Percentiles rank a stretch among this genome's conserved stretches.
Conservation (phyloP, 2,329 filamentous ascomycete species). For the Parastagonospora avenae region DNA sequence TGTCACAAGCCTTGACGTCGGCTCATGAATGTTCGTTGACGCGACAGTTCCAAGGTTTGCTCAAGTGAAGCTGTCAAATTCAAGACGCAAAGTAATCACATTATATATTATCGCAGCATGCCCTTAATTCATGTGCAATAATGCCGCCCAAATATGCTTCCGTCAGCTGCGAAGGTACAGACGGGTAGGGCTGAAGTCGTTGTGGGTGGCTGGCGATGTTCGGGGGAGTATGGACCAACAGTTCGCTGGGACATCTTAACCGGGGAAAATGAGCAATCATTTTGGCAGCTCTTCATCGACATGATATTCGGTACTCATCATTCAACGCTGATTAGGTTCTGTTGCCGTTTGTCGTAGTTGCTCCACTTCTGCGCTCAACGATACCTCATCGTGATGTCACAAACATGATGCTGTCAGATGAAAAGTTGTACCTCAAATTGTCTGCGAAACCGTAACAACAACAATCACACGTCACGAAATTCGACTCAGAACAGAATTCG, state of each 20-base stretch:
- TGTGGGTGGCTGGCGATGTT: too few species aligned
- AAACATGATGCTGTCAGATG: slow-evolving; percentile 20
- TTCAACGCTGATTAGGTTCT: not conserved
- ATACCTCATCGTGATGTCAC: slow-evolving; percentile 21
- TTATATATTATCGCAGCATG: too few species aligned
- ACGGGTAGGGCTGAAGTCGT: not conserved
- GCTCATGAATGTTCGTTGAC: not conserved
- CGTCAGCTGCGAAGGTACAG: not conserved
- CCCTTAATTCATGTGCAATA: too few species aligned
- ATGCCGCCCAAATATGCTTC: too few species aligned
- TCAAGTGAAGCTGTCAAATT: too few species aligned
- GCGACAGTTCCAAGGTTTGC: too few species aligned
- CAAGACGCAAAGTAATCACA: too few species aligned
- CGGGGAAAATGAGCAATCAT: not conserved
- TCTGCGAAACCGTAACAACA: not conserved
- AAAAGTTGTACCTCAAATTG: not conserved
- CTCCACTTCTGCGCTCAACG: slow-evolving; percentile 13
- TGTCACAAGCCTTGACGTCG: too few species aligned
- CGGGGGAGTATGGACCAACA: too few species aligned
- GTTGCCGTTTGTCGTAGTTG: slow-evolving; percentile 5
- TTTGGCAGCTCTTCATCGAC: too few species aligned
- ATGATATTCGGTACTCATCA: not conserved
- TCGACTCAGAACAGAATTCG: not conserved
- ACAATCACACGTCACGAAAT: not conserved
- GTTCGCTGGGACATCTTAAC: not conserved